These are phyloP conservation scores for Babesia ovis DNA, from an alignment of 169 alveolate genomes.

Conservation along the genomic window DNA sequence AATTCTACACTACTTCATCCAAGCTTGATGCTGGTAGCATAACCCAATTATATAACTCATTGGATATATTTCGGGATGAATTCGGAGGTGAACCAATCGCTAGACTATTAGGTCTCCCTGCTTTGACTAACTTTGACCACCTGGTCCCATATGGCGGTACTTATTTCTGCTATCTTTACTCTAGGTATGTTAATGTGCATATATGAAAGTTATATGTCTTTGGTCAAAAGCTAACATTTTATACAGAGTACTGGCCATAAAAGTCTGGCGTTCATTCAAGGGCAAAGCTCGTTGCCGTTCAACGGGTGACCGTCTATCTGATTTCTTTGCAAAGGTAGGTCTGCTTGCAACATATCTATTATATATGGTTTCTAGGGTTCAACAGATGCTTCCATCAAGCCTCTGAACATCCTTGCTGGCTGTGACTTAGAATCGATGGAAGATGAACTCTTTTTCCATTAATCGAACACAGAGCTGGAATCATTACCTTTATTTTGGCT, in stretches of 20 bases:
- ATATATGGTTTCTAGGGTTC: conserved; percentile 46
- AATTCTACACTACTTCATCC: neutral
- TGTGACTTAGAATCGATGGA: conserved; percentile 21
- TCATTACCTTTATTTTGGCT: neutral
- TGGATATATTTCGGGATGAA: conserved; percentile 21
- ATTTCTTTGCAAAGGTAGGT: conserved; percentile 52
- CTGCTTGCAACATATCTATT: too few relatives aligned
- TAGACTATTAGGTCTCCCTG: conserved; percentile 41
- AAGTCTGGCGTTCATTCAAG: conserved; percentile 49
- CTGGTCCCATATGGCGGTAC: conserved; percentile 77
- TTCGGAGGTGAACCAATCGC: neutral
- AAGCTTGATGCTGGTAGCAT: neutral
- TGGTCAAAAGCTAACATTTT: too few relatives aligned
- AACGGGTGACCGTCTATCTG: conserved; percentile 38
- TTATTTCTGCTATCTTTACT: conserved; percentile 74
- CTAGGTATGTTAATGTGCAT: conserved; percentile 51
- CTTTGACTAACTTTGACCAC: conserved; percentile 75
- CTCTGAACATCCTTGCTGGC: conserved; percentile 47
- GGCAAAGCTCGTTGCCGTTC: conserved; percentile 4
- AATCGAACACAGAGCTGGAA: too few relatives aligned
- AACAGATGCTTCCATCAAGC: conserved; percentile 48
- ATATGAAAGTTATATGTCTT: neutral
- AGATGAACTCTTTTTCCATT: conserved; percentile 32
- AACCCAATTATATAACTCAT: neutral
- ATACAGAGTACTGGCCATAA: conserved; percentile 61